phyloP scores from a whole-genome alignment of 2,329 filamentous ascomycete genomes.

The Diplodia mutila region DNA sequence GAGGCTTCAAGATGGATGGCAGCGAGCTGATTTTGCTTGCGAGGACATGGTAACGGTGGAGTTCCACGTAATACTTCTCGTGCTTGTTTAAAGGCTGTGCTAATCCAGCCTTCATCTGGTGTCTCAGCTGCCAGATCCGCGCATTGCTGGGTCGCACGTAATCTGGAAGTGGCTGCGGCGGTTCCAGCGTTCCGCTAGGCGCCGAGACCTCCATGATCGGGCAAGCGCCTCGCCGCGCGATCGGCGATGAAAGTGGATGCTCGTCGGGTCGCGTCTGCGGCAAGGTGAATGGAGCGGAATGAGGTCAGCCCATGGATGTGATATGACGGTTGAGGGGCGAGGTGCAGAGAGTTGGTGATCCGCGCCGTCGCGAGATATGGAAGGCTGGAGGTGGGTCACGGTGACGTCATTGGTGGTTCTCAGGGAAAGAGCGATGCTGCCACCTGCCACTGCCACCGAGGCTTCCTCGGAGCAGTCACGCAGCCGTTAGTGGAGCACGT shows the following conservation, averaged over 20 bases:
- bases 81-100: not conserved
- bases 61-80: not conserved
- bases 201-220: not conserved
- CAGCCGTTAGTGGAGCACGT: not conserved
- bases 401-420: not conserved
- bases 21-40: not conserved
- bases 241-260: not conserved
- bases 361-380: not conserved
- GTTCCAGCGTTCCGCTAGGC: not conserved
- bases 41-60: not conserved
- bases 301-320: not conserved
- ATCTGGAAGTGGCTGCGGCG: not conserved
- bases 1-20: not conserved
- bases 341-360: not conserved
- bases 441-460: not conserved
- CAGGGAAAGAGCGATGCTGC: constrained; percentile 1
- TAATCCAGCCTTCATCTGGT: not conserved
- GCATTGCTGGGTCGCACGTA: not conserved
- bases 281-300: not conserved
- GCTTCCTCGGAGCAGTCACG: no score
- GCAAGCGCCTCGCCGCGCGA: not conserved
- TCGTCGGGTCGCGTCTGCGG: not conserved
- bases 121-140: not conserved
- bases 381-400: not conserved
- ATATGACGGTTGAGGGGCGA: not conserved